Conservation (phyloP, 768 basidiomycete genomes). For the Mycena galericulata region DNA sequence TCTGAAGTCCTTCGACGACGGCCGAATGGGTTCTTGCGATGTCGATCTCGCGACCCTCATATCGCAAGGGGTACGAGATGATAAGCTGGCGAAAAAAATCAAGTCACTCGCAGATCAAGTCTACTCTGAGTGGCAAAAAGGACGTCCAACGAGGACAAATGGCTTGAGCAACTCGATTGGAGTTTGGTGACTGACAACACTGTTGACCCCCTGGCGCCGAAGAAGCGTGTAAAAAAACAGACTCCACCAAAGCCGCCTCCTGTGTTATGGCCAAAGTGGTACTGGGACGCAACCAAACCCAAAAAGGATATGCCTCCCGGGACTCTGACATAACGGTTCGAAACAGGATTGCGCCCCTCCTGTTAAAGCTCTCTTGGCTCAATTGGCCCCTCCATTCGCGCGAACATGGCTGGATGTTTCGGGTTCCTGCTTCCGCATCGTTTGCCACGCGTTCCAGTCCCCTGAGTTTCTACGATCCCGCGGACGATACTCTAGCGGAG, state of each 20-base stretch:
- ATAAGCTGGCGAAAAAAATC: slow-evolving; percentile 49
- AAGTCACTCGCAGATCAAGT: slow-evolving; percentile 55
- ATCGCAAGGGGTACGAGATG: slow-evolving; percentile 55
- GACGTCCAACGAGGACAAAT: slow-evolving; percentile 56
- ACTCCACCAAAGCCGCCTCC: slow-evolving; percentile 57
- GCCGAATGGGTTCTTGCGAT: slow-evolving; percentile 56
- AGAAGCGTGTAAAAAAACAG: slow-evolving; percentile 44
- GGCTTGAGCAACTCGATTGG: slow-evolving; percentile 81
- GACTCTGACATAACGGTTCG: slow-evolving; percentile 88
- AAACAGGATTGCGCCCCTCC: slow-evolving; percentile 84
- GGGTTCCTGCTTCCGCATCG: slow-evolving; percentile 66
- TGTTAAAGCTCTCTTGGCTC: slow-evolving; percentile 90
- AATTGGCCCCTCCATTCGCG: slow-evolving; percentile 88
- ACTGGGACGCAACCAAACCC: slow-evolving; percentile 87
- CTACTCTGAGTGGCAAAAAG: slow-evolving; percentile 39
- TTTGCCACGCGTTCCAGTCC: slow-evolving; percentile 60
- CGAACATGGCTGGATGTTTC: slow-evolving; percentile 93
- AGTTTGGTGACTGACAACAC: slow-evolving; percentile 41
- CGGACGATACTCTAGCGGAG: slow-evolving; percentile 70
- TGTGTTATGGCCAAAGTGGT: slow-evolving; percentile 96
- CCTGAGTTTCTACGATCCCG: slow-evolving; percentile 71
- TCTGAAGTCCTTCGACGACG: slow-evolving; percentile 55
- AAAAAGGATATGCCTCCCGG: slow-evolving; percentile 76
- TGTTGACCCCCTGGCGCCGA: slow-evolving; percentile 10
- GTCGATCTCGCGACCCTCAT: slow-evolving; percentile 59